A percentile compares a stretch with the other conserved stretches of the same genome.
These are phyloP conservation scores for Cucurbita pepo DNA, from an alignment of 306 rosid genomes.

Conservation along the genomic window DNA sequence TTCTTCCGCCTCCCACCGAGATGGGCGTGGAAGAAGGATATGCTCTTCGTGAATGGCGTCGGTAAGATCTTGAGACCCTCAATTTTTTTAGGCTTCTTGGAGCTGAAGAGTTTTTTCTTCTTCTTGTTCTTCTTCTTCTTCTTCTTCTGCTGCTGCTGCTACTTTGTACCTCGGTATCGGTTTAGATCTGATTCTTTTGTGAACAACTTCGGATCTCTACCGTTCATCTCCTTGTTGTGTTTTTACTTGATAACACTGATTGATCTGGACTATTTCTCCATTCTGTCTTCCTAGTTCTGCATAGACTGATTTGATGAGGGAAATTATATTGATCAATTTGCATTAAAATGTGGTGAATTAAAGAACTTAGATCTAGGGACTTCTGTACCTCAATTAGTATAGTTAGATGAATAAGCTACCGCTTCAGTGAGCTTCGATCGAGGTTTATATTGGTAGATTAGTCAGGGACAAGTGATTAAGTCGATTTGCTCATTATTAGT, in stretches of 20 bases:
- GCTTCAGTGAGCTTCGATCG: background rate
- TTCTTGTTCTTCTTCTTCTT: background rate
- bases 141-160: constrained; percentile 5
- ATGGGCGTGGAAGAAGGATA: constrained; percentile 81
- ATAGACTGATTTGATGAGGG: background rate
- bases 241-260: background rate
- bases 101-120: background rate
- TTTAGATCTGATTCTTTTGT: constrained; percentile 3
- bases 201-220: constrained; percentile 8
- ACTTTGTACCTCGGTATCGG: background rate
- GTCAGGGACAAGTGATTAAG: background rate
- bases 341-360: background rate
- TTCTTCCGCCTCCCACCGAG: constrained; percentile 69
- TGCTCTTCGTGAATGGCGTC: constrained; percentile 95
- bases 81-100: background rate
- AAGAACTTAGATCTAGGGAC: constrained; percentile 3
- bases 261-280: background rate
- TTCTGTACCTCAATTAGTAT: background rate
- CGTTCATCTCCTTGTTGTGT: background rate
- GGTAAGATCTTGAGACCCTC: constrained; percentile 46
- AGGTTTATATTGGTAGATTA: background rate
- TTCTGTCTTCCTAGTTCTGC: background rate
- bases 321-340: background rate
- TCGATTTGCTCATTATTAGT: background rate
- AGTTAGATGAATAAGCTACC: background rate